A percentile compares a stretch with the other conserved stretches of the same genome.
Evolutionary conservation across 2,329 filamentous ascomycete species (phyloP).

Genomic region (Lasiodiplodia hormozganensis): DNA sequence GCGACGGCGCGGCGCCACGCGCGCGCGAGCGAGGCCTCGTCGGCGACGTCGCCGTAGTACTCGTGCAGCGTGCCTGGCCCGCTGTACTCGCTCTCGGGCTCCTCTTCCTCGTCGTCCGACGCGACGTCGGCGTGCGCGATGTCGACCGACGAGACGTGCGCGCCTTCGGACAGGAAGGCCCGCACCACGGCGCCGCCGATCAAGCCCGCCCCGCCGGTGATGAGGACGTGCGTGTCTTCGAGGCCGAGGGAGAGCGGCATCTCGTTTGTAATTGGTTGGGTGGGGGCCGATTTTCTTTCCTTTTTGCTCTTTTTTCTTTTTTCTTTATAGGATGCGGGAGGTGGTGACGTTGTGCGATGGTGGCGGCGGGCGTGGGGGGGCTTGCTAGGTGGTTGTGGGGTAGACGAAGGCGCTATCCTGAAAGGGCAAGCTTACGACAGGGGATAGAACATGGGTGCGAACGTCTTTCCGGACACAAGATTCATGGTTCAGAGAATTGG

Average conservation of each 20-base stretch:
- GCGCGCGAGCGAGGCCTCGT: constrained; percentile 41
- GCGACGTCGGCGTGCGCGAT: constrained; percentile 32
- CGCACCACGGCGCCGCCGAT: constrained; percentile 51
- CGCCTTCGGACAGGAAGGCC: constrained; percentile 48
- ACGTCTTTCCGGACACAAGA: not conserved
- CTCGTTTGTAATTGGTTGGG: constrained; percentile 5
- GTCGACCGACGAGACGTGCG: constrained; percentile 49
- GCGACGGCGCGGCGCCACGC: constrained; percentile 45
- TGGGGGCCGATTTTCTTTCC: not conserved
- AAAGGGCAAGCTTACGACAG: constrained; percentile 14
- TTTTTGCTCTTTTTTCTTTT: too few species aligned
- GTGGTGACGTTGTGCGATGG: not conserved
- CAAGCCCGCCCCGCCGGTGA: constrained; percentile 58
- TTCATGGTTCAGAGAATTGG: not conserved
- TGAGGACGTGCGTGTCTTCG: constrained; percentile 43
- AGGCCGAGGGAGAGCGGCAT: constrained; percentile 43
- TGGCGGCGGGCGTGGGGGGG: not conserved
- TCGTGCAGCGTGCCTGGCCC: constrained; percentile 27
- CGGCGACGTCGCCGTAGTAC: constrained; percentile 44
- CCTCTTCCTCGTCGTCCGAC: not conserved
- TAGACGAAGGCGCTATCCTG: not conserved
- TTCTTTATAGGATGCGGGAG: not conserved
- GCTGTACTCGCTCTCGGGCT: not conserved
- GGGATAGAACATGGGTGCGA: not conserved
- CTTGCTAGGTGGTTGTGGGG: not conserved